phyloP scores from a whole-genome alignment of 2,329 filamentous ascomycete species.

The Xylariales sp. region DNA sequence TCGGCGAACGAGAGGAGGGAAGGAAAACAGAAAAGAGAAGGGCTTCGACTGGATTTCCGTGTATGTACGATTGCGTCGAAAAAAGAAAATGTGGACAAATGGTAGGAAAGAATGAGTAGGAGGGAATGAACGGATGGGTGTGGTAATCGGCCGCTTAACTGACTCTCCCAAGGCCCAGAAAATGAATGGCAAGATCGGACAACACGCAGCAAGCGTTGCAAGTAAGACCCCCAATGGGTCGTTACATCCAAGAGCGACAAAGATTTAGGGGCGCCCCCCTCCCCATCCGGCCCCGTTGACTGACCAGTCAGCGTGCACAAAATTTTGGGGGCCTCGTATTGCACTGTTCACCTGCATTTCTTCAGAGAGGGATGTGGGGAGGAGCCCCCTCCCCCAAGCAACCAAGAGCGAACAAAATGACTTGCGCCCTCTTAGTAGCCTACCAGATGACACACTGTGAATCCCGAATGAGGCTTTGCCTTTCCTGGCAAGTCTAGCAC shows the following conservation, averaged over 20 bases:
- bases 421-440: too few species aligned
- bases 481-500: too few species aligned
- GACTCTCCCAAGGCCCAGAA: not conserved
- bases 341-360: conserved; percentile 6
- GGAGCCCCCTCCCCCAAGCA: too few species aligned
- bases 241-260: too few species aligned
- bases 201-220: too few species aligned
- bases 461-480: too few species aligned
- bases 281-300: not conserved
- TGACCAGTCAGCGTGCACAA: not conserved
- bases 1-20: not conserved
- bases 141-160: too few species aligned
- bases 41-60: not conserved
- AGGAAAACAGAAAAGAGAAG: not conserved
- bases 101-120: conserved; percentile 1
- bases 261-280: not conserved
- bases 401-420: too few species aligned
- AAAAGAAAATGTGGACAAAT: conserved; percentile 2
- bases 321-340: conserved; percentile 4
- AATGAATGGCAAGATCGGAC: not conserved
- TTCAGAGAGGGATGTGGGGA: too few species aligned
- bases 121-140: not conserved
- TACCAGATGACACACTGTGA: too few species aligned
- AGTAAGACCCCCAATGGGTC: too few species aligned
- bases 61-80: not conserved